These are phyloP conservation scores for Bjerkandera adusta DNA, from an alignment of 1,284 basidiomycete species.

Conservation along the genomic window DNA sequence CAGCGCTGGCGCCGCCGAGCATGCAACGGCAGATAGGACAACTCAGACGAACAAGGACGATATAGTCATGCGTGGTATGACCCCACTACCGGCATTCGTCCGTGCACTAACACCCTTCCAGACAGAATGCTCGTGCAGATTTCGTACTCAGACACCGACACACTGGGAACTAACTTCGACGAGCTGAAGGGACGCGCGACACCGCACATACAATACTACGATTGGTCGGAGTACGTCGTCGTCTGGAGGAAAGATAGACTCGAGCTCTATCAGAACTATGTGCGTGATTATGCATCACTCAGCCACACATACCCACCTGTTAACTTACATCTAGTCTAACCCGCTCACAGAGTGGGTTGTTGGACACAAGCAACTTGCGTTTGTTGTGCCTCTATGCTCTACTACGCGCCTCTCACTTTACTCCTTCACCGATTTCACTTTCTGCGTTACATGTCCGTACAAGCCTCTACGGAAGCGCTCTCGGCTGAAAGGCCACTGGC, in stretches of 20 bases:
- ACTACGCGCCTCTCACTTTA: conserved; percentile 73
- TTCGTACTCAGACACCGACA: conserved; percentile 55
- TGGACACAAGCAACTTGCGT: conserved; percentile 68
- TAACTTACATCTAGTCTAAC: conserved; percentile 42
- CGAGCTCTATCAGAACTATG: conserved; percentile 81
- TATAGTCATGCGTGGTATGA: conserved; percentile 61
- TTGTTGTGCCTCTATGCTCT: conserved; percentile 62
- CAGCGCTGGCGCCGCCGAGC: conserved; percentile 56
- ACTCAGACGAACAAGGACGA: conserved; percentile 38
- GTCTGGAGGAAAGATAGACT: conserved; percentile 72
- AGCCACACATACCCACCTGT: background rate
- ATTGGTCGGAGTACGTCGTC: conserved; percentile 78
- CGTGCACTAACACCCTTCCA: conserved; percentile 30
- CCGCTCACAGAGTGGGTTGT: conserved; percentile 60
- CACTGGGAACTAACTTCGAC: conserved; percentile 57
- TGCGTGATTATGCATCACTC: conserved; percentile 32
- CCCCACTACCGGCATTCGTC: background rate
- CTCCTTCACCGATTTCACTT: conserved; percentile 79
- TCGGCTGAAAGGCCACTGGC: conserved; percentile 33
- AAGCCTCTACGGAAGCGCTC: conserved; percentile 41
- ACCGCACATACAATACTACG: conserved; percentile 59
- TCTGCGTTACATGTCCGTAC: conserved; percentile 70
- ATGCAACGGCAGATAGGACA: conserved; percentile 21
- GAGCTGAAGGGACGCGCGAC: conserved; percentile 64
- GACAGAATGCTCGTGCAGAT: conserved; percentile 85